Conservation (phyloP, 2,329 filamentous ascomycete genomes). For the Byssochlamys sp. region DNA sequence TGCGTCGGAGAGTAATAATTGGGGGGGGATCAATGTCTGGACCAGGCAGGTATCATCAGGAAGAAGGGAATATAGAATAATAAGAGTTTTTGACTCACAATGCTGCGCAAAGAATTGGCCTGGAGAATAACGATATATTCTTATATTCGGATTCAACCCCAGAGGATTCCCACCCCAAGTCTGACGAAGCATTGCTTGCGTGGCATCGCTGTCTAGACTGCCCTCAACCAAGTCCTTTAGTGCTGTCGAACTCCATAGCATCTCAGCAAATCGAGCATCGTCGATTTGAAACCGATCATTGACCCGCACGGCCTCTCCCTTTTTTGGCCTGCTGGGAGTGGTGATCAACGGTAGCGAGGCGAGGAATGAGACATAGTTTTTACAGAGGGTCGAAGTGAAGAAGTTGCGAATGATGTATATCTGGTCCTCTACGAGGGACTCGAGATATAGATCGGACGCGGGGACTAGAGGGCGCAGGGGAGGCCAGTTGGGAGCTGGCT, state of each 20-base stretch:
- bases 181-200: slow-evolving; percentile 6
- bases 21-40: background rate
- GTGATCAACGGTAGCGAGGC: slow-evolving; percentile 61
- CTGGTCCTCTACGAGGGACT: slow-evolving; percentile 52
- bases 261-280: slow-evolving; percentile 62
- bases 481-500: slow-evolving; percentile 56
- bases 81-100: slow-evolving; percentile 49
- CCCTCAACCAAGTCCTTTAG: slow-evolving; percentile 51
- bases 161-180: slow-evolving; percentile 71
- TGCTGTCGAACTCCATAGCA: slow-evolving; percentile 68
- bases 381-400: slow-evolving; percentile 65
- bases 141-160: slow-evolving; percentile 80
- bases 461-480: slow-evolving; percentile 60
- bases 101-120: slow-evolving; percentile 90
- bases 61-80: background rate
- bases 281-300: slow-evolving; percentile 83
- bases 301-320: slow-evolving; percentile 69
- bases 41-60: no score
- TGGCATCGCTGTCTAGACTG: slow-evolving; percentile 15
- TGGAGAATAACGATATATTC: slow-evolving; percentile 75
- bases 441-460: slow-evolving; percentile 52
- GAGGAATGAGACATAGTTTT: slow-evolving; percentile 65
- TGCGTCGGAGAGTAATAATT: background rate
- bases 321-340: slow-evolving; percentile 68
- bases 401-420: slow-evolving; percentile 66